Evolutionary conservation across 1,284 basidiomycete species (phyloP), one percentile per base, ranked within the genome.

Genomic region (Spongispora temasekensis): DNA sequence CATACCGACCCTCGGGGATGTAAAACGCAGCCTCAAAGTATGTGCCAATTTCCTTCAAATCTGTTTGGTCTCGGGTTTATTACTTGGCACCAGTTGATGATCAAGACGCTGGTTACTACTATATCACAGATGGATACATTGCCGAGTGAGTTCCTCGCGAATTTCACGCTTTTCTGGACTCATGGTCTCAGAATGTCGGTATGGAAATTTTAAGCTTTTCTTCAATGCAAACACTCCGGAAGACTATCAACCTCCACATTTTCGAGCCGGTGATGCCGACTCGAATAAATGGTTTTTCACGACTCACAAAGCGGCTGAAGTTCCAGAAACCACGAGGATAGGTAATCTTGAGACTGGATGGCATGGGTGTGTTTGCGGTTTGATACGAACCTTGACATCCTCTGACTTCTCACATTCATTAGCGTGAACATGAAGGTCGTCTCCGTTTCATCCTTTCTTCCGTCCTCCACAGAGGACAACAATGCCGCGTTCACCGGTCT

Each of bases 181-280:
- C 37, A 58, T 55, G 55, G 34, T 53, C 30, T 34, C 64, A 93
- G 91, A 85, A 68, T 87, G 85, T 53, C 86, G 91, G 34, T 94
- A 82, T 69, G 90, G 90, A 25, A 90, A 88, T n/a, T 90, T 94
- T 77, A 94, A 94, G 69, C 75, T 91, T 17, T 90, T 89, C 68
- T 94, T 93, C 70, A 87, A 85, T 23, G 85, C 90, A 44, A 79
- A 85, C 23, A 88, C 91, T 6, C 93, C 92, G 0, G 76, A 81
- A 6, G 85, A 90, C 56, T 93, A 93, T 64, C 90, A 93, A 70
- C 91, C 91, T 5, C 88, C 87, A 0, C 79, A 88, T 71, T 93
- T 93, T 68, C 81, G 82, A 57, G 75, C 88, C 8, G 90, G 86
- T 1, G 88, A 93, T 68, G 75, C 76, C 12, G 79, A 86, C 17